These are phyloP conservation scores for Boletellus sp. DNA, from an alignment of 768 basidiomycete species.

Conservation along the genomic window DNA sequence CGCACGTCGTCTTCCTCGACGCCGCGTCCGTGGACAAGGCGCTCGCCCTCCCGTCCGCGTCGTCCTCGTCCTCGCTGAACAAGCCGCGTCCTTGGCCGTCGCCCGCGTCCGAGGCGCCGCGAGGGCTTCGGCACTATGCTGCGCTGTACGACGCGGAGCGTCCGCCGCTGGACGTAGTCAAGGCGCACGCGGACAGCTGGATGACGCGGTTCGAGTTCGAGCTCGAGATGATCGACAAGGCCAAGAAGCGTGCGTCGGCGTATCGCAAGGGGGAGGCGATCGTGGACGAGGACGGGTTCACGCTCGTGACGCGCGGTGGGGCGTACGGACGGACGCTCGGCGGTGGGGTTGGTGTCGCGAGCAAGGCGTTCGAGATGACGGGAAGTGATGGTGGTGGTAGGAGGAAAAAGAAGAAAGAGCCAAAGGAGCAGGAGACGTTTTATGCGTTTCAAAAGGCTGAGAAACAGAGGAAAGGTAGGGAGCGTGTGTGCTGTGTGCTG, in stretches of 20 bases:
- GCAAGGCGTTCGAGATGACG: slow-evolving; percentile 49
- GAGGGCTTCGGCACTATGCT: slow-evolving; percentile 70
- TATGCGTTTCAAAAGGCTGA: slow-evolving; percentile 91
- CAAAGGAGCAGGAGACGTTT: slow-evolving; percentile 71
- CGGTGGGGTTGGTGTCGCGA: slow-evolving; percentile 66
- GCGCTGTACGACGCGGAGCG: slow-evolving; percentile 62
- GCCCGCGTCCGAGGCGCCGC: slow-evolving; percentile 51
- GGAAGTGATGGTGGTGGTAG: slow-evolving; percentile 21
- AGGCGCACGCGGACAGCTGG: slow-evolving; percentile 74
- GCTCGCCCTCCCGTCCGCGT: slow-evolving; percentile 37
- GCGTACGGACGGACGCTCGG: slow-evolving; percentile 86
- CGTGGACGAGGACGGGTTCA: slow-evolving; percentile 94
- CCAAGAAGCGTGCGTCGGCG: slow-evolving; percentile 57
- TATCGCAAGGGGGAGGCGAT: slow-evolving; percentile 83
- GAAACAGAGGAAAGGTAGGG: slow-evolving; percentile 77
- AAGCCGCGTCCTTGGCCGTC: slow-evolving; percentile 65
- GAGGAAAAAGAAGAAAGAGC: slow-evolving; percentile 50
- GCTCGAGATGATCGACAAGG: slow-evolving; percentile 36
- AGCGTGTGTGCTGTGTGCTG: slow-evolving; percentile 1
- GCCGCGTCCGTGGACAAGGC: slow-evolving; percentile 66
- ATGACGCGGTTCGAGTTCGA: slow-evolving; percentile 73
- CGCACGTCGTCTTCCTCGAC: too few species aligned
- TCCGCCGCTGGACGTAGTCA: slow-evolving; percentile 70
- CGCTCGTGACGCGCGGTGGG: slow-evolving; percentile 88
- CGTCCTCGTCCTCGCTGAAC: too few species aligned